Evolutionary conservation across 495 filamentous ascomycete genomes (phyloP), one percentile per base, ranked within the genome.

Genomic region (Penicillium desertorum): DNA sequence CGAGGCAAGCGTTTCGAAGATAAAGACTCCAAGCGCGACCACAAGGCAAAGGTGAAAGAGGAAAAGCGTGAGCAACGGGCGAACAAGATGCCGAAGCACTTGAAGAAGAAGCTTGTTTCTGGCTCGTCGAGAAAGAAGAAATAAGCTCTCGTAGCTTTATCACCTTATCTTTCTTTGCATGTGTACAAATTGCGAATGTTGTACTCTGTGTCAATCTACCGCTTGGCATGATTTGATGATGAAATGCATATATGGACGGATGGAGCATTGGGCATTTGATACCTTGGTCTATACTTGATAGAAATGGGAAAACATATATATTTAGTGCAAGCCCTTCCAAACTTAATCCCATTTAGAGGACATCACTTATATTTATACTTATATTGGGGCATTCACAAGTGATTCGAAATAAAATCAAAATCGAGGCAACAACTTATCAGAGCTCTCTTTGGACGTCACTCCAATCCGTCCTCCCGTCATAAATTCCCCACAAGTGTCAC

Each of bases 81-180:
- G 67, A 87, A 88, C 16, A 98, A 98, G 76, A 96, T 98, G 74
- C 92, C 94, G 0, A 98, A 98, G 74, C 82, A 96, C 63, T 45
- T 92, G 30, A 98, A 98, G 81, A 96, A 96, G 76, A 64, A 64
- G 7, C 67, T 77, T 14, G 67, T 77, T 19, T 67, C 75, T 47
- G 51, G 61, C 1, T 77, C 80, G 16, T 58, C 79, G 14, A 63
- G 70, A 48, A 79, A 76, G 66, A 79, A 76, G 70, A 78, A 81
- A 62, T 78, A 60, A 67, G 36, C 55, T 20, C 19, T 9, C 17
- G 25, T 19, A 20, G 17, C 11, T 46, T 54, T 51, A 22, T 51
- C 16, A 41, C 51, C 34, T 48, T 57, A 37, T 62, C 22, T 50
- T 36, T 43, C 23, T 57, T 64, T 57, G 51, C 60, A 61, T 61